Conservation (phyloP, 805 yeast genomes). For the Kluyveromyces lactis region DNA sequence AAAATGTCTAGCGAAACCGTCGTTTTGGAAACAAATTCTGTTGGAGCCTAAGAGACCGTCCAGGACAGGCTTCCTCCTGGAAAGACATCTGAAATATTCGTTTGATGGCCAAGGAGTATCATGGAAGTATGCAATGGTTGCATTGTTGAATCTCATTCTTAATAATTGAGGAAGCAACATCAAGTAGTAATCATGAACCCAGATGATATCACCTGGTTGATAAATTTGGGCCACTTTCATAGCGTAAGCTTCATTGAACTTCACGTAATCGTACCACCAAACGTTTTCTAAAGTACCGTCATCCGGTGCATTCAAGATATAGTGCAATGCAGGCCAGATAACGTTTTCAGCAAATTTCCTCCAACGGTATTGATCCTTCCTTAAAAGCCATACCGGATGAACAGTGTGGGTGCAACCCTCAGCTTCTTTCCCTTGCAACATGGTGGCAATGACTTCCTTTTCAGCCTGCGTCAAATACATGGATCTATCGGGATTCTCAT, state of each 20-base stretch:
- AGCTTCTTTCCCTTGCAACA: slow-evolving; percentile 33
- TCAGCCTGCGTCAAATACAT: slow-evolving; percentile 50
- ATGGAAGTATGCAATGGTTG: slow-evolving; percentile 67
- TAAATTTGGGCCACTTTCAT: slow-evolving; percentile 66
- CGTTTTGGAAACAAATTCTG: slow-evolving; percentile 77
- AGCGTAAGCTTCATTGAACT: slow-evolving; percentile 84
- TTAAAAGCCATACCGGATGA: slow-evolving; percentile 84
- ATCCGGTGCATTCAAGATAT: slow-evolving; percentile 70
- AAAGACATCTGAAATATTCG: slow-evolving; percentile 84
- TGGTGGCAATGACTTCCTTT: slow-evolving; percentile 31
- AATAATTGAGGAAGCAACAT: slow-evolving; percentile 74
- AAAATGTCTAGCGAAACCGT: slow-evolving; percentile 83
- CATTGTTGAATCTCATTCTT: slow-evolving; percentile 58
- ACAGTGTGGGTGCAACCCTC: slow-evolving; percentile 43
- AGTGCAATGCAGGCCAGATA: slow-evolving; percentile 93
- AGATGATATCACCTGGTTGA: slow-evolving; percentile 80
- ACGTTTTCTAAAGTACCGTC: slow-evolving; percentile 54
- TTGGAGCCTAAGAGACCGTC: slow-evolving; percentile 92
- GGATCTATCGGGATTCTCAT: slow-evolving; percentile 41
- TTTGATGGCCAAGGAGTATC: slow-evolving; percentile 94
- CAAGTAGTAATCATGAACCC: slow-evolving; percentile 89
- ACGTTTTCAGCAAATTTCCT: slow-evolving; percentile 82
- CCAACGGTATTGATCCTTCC: slow-evolving; percentile 78
- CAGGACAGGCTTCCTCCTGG: slow-evolving; percentile 71
- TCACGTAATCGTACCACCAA: slow-evolving; percentile 87